A percentile compares a stretch with the other conserved stretches of the same genome.
phyloP scores from a whole-genome alignment of 2,329 filamentous ascomycete species.

The Triangularia setosa region DNA sequence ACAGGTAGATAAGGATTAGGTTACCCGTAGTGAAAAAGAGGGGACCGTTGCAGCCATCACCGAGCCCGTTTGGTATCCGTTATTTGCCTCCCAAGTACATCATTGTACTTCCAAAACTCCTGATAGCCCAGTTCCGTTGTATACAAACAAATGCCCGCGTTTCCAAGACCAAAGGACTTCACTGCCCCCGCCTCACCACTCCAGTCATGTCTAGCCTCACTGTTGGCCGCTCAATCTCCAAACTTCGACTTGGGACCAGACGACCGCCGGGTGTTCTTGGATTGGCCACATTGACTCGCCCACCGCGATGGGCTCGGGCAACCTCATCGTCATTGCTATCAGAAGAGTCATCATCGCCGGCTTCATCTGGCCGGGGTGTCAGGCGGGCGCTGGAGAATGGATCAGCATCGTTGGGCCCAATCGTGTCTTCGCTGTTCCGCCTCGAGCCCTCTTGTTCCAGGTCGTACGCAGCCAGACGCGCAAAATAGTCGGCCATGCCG shows the following conservation, averaged over 20 bases:
- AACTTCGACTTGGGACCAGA: conserved; percentile 51
- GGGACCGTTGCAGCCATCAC: background rate
- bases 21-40: background rate
- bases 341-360: conserved; percentile 37
- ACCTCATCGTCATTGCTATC: conserved; percentile 41
- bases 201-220: conserved; percentile 34
- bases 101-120: background rate
- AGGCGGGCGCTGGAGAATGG: background rate
- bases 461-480: conserved; percentile 71
- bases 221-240: conserved; percentile 49
- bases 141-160: background rate
- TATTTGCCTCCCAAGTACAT: background rate
- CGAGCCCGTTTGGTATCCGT: background rate
- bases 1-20: no score
- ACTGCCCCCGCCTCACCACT: conserved; percentile 23
- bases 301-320: conserved; percentile 43
- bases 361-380: conserved; percentile 11
- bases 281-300: conserved; percentile 55
- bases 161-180: background rate
- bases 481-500: conserved; percentile 81
- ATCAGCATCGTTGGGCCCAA: conserved; percentile 2
- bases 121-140: background rate
- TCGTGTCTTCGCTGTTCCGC: conserved; percentile 1
- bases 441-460: background rate
- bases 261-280: conserved; percentile 52